These are phyloP conservation scores for Carex parvula DNA, from an alignment of 176 grass and related monocot species.

Conservation along the genomic window DNA sequence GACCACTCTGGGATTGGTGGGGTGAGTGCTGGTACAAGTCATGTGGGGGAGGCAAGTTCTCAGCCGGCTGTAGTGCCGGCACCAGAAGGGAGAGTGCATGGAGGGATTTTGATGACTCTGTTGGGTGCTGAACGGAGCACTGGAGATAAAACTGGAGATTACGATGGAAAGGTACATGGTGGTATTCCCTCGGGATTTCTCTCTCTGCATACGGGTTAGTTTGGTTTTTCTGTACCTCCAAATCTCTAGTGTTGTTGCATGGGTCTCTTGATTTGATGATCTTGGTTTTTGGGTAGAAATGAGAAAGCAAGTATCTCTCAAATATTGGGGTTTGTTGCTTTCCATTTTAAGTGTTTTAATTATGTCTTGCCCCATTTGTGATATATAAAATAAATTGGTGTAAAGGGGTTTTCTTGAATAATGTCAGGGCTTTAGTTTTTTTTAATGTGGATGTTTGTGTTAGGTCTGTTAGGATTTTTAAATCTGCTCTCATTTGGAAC, in stretches of 20 bases:
- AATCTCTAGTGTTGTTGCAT: background rate
- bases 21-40: conserved; percentile 25
- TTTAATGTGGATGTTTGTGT: conserved; percentile 3
- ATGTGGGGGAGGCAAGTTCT: background rate
- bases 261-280: background rate
- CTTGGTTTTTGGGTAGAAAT: background rate
- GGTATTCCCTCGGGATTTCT: conserved; percentile 21
- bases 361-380: conserved; percentile 3
- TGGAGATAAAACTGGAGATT: background rate
- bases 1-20: background rate
- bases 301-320: background rate
- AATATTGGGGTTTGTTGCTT: background rate
- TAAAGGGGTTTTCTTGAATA: background rate
- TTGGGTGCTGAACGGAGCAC: conserved; percentile 32
- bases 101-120: conserved; percentile 49
- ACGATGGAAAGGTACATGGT: conserved; percentile 20
- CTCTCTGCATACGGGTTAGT: conserved; percentile 15
- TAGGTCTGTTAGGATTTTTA: background rate
- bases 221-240: background rate
- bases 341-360: background rate
- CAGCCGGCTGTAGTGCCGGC: background rate
- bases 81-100: conserved; percentile 64
- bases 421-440: background rate
- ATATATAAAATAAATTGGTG: conserved; percentile 19
- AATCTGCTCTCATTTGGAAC: conserved; percentile 17